These are phyloP conservation scores for Logfia minima DNA, from an alignment of 129 eudicot genomes.

Conservation along the genomic window DNA sequence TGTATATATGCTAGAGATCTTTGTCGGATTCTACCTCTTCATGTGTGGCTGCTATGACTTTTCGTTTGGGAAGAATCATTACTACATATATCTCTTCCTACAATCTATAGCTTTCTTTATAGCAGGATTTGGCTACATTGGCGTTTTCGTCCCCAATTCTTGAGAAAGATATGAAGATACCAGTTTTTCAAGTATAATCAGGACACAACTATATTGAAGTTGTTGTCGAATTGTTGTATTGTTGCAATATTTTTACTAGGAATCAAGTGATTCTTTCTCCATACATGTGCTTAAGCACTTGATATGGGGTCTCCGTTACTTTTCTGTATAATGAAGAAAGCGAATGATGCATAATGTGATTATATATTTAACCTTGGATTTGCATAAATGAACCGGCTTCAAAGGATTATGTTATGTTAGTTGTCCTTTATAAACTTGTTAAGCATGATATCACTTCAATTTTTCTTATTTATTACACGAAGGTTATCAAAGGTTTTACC, in stretches of 20 bases:
- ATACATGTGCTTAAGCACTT: slow-evolving; percentile 27
- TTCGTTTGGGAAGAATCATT: slow-evolving; percentile 50
- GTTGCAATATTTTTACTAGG: slow-evolving; percentile 26
- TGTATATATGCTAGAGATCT: slow-evolving; percentile 52
- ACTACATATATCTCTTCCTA: slow-evolving; percentile 59
- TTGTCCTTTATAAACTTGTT: neutral
- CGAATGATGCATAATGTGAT: neutral
- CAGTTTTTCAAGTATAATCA: neutral
- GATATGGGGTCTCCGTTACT: slow-evolving; percentile 11
- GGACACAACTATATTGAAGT: slow-evolving; percentile 7
- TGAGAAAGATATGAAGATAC: neutral
- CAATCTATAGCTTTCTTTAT: slow-evolving; percentile 71
- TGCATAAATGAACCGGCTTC: neutral
- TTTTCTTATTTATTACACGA: too few species aligned
- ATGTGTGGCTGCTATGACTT: slow-evolving; percentile 68
- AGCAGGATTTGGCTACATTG: slow-evolving; percentile 67
- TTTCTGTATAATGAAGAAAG: slow-evolving; percentile 15
- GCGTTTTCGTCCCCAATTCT: slow-evolving; percentile 53
- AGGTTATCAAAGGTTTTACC: too few species aligned
- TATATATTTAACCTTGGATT: neutral
- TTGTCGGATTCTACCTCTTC: slow-evolving; percentile 52
- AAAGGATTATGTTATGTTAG: neutral
- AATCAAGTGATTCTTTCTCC: slow-evolving; percentile 29
- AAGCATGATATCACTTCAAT: neutral
- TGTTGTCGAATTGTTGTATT: slow-evolving; percentile 9